Evolutionary conservation across 208 protist species (phyloP).

Genomic region (Trypanosoma scelopori): DNA sequence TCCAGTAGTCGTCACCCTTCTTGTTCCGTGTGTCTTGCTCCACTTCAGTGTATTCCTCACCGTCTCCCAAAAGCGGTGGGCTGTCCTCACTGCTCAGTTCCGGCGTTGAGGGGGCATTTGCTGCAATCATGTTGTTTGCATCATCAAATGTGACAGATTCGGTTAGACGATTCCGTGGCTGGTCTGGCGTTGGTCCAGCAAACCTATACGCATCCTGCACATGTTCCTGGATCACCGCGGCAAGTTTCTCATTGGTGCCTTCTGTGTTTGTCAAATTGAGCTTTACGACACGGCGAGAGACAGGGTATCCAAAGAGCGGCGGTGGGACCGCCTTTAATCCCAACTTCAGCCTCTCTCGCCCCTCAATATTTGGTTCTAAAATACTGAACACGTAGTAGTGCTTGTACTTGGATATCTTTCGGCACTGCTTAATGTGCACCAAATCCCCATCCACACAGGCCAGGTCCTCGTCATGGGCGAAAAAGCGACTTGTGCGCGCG

Average conservation of each 20-base stretch:
- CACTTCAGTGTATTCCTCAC: conserved; percentile 74
- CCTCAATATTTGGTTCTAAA: conserved; percentile 90
- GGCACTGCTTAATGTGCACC: conserved; percentile 91
- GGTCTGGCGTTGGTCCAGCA: conserved; percentile 78
- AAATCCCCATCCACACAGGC: conserved; percentile 91
- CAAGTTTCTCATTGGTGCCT: conserved; percentile 89
- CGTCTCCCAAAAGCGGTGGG: conserved; percentile 38
- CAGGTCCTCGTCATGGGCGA: conserved; percentile 92
- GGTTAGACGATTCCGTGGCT: conserved; percentile 76
- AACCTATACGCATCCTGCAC: conserved; percentile 91
- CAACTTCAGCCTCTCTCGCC: conserved; percentile 87
- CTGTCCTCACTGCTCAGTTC: conserved; percentile 42
- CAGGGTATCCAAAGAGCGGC: conserved; percentile 88
- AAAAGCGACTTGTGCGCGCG: conserved; percentile 89
- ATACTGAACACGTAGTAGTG: conserved; percentile 94
- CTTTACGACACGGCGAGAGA: conserved; percentile 89
- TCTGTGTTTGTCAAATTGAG: conserved; percentile 88
- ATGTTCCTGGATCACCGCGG: conserved; percentile 91
- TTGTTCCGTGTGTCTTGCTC: conserved; percentile 82
- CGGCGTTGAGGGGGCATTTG: conserved; percentile 66
- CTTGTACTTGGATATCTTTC: conserved; percentile 94
- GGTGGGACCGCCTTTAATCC: conserved; percentile 86
- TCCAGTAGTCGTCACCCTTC: conserved; percentile 93
- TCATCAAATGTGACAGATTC: conserved; percentile 88
- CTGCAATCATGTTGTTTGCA: conserved; percentile 90